phyloP scores from a whole-genome alignment of 2,329 filamentous ascomycete species.

The Colletotrichum abscissum region DNA sequence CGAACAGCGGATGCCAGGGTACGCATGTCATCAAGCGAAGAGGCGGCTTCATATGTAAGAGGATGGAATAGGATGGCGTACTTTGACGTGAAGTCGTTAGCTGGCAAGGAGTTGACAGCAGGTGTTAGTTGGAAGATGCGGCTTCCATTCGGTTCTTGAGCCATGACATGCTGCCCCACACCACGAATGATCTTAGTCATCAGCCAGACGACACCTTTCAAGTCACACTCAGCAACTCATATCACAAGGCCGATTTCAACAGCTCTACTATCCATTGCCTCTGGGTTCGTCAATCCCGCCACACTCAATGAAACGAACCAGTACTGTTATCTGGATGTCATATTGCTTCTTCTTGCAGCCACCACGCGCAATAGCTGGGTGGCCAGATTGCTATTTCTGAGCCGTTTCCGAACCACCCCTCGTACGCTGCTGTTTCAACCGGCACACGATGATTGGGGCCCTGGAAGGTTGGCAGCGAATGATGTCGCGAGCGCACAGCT shows the following conservation, averaged over 20 bases:
- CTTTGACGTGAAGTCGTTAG: constrained; percentile 4
- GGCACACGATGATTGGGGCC: neutral
- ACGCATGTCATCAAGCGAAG: neutral
- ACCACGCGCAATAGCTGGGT: neutral
- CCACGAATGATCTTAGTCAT: constrained; percentile 4
- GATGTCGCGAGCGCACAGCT: neutral
- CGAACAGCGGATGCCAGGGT: constrained; percentile 13
- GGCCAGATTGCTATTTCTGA: constrained; percentile 1
- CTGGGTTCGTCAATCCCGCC: neutral
- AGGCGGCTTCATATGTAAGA: constrained; percentile 4
- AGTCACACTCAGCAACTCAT: neutral
- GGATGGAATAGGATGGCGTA: neutral
- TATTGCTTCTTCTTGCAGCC: neutral
- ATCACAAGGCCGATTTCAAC: neutral
- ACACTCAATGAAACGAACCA: neutral
- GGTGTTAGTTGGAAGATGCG: neutral
- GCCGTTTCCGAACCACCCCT: neutral
- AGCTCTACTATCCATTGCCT: too few species aligned
- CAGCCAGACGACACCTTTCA: neutral
- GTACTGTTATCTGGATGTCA: neutral
- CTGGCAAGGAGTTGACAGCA: neutral
- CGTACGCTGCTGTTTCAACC: constrained; percentile 13
- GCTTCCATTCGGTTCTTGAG: neutral
- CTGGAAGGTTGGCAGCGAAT: neutral
- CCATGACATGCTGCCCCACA: neutral